Base-by-base conservation (phyloP, 1,284 basidiomycete genomes). In the Austroboletus novae-zelandiae region DNA sequence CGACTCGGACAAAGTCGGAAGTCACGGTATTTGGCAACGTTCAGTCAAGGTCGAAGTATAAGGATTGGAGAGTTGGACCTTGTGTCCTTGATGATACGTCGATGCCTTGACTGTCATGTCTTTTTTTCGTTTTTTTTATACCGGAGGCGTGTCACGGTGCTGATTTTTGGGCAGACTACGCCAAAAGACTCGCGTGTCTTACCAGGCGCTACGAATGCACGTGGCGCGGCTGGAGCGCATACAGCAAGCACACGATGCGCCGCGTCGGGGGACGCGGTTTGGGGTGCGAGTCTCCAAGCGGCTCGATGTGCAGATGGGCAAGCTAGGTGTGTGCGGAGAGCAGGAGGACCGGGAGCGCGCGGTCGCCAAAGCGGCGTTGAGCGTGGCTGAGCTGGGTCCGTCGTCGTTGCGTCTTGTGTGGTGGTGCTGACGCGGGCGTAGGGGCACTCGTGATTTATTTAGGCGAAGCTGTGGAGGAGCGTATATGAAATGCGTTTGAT, bases 361-460 rank as follows among this genome's bases (percentile, higher is more conserved):
- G 11, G 84, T 96, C 58, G 87, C 92, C 4, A 94, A 94, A 67
- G 93, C 94, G 1, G 94, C 94, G 9, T 71, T 97, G 57, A 94
- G 84, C 37, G 92, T 92, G 54, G n/a, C n/a, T n/a, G n/a, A n/a
- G n/a, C n/a, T n/a, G n/a, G n/a, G n/a, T n/a, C n/a, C n/a, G n/a
- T n/a, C n/a, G n/a, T n/a, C 60, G 81, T 74, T 31, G 34, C 35
- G 20, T 23, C 20, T 23, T 23, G 20, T 13, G 9, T 93, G 61
- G 97, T 97, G 93, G 89, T 95, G 61, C 76, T 23, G 73, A 95
- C n/a, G n/a, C n/a, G n/a, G n/a, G n/a, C n/a, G n/a, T n/a, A n/a
- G n/a, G n/a, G n/a, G n/a, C n/a, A n/a, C n/a, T n/a, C n/a, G n/a
- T n/a, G n/a, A n/a, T n/a, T n/a, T n/a, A n/a, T n/a, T n/a, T n/a